Evolutionary conservation across 768 basidiomycete species (phyloP), one percentile per base, ranked within the genome.

Genomic region (Boletus huronensis): DNA sequence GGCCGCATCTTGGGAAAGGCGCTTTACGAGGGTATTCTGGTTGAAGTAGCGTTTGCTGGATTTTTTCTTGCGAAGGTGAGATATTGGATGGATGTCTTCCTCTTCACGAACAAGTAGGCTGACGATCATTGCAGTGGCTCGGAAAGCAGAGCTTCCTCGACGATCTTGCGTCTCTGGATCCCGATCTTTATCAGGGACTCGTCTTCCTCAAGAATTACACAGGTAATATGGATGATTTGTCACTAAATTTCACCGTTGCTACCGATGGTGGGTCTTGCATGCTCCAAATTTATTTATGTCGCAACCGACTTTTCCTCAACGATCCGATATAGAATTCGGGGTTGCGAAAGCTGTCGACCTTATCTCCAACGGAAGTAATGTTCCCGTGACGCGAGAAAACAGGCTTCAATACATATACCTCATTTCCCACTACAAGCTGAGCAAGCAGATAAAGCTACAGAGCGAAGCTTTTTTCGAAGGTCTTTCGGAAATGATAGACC

Each of bases 1-100:
- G 97, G 97, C 0, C 79, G 92, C 2, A 90, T 99, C 19, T 77
- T 99, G 1, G 96, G 96, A 5, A 98, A 98, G 68, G 97, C 96
- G 0, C 78, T 99, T 67, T 98, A 99, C 63, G 92, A 98, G 50
- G 94, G 95, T 1, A 97, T 98, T 43, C 76, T 99, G 7, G 86
- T 96, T 16, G 93, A 98, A 59, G 93, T 98, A 2, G 89, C 88
- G 0, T 98, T 98, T 69, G 95, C 97, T 3, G 83, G 85, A 3
- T 99, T 98, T 77, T 98, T 98, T 79, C 77, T 97, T 51, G 83
- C 90, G 7, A 94, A 93, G 79, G 85, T 88, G 48, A 32, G 72
- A 62, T 17, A 14, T 48, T 19, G 2, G n/a, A 16, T 31, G 6
- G 26, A n/a, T 8, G 9, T 21, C 11, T 28, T 32, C 6, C 35